These are phyloP conservation scores for Paxillus involutus DNA, from an alignment of 768 basidiomycete species.

Conservation along the genomic window DNA sequence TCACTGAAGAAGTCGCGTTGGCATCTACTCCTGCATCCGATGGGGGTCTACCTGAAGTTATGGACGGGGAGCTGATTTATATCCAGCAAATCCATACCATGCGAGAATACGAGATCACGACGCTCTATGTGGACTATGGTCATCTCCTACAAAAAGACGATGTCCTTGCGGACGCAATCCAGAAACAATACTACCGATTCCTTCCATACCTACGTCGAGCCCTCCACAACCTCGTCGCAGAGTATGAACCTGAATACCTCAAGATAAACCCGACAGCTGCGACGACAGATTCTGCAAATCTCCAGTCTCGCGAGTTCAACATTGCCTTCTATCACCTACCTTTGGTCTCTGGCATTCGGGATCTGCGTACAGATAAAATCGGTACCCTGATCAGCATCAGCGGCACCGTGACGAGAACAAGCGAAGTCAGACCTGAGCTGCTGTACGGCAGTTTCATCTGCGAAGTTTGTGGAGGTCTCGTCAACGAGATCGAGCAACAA, in stretches of 20 bases:
- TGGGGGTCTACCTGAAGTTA: conserved; percentile 53
- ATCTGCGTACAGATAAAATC: conserved; percentile 89
- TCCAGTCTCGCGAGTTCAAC: conserved; percentile 90
- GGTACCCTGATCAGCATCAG: conserved; percentile 94
- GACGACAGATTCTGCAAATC: conserved; percentile 80
- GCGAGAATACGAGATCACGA: conserved; percentile 92
- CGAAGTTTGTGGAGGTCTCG: conserved; percentile 80
- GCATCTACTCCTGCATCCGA: conserved; percentile 81
- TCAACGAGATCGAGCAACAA: conserved; percentile 96
- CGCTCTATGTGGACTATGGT: conserved; percentile 93
- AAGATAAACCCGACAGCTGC: conserved; percentile 93
- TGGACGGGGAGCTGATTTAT: conserved; percentile 73
- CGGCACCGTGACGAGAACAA: conserved; percentile 96
- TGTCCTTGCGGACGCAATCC: conserved; percentile 90
- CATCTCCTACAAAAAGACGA: conserved; percentile 91
- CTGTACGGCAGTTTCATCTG: conserved; percentile 93
- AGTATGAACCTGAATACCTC: conserved; percentile 91
- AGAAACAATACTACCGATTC: conserved; percentile 95
- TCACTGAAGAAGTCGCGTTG: conserved; percentile 76
- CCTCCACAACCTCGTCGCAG: conserved; percentile 83
- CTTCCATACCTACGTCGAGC: conserved; percentile 92
- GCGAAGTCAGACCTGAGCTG: conserved; percentile 94
- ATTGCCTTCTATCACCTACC: conserved; percentile 96
- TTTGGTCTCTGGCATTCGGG: conserved; percentile 91
- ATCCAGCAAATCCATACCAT: conserved; percentile 93